phyloP scores from a whole-genome alignment of 2,329 filamentous ascomycete species.

The Ceratocystiopsis minuta region DNA sequence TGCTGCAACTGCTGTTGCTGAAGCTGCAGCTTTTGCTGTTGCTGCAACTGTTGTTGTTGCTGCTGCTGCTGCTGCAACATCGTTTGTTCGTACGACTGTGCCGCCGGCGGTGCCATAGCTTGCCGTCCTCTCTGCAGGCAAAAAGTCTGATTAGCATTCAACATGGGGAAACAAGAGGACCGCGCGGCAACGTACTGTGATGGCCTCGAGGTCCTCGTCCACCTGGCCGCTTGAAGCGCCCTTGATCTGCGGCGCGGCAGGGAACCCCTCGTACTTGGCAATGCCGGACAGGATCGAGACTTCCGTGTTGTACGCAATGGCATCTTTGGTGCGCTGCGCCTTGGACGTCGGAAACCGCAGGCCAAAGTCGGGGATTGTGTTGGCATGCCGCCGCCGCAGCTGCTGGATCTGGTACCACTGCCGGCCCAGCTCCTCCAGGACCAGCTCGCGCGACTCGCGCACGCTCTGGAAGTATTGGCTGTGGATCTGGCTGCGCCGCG shows the following conservation, averaged over 20 bases:
- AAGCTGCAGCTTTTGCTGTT: too few relatives aligned
- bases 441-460: conserved; percentile 63
- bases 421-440: conserved; percentile 65
- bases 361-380: conserved; percentile 64
- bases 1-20: too few relatives aligned
- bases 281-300: conserved; percentile 80
- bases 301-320: conserved; percentile 85
- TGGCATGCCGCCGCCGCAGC: conserved; percentile 51
- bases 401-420: conserved; percentile 88
- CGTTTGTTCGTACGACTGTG: too few relatives aligned
- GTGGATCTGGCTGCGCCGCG: conserved; percentile 70
- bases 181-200: conserved; percentile 48
- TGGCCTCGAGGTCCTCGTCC: conserved; percentile 74
- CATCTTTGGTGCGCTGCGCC: conserved; percentile 63
- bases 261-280: conserved; percentile 91
- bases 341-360: conserved; percentile 63
- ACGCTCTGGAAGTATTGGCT: conserved; percentile 80
- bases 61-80: too few relatives aligned
- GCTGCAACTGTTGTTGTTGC: too few relatives aligned
- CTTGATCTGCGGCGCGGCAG: conserved; percentile 72
- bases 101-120: not conserved
- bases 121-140: not conserved
- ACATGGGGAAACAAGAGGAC: too few relatives aligned
- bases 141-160: not conserved
- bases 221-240: conserved; percentile 55